These are phyloP conservation scores for Barnettozyma siamensis DNA, from an alignment of 805 yeast genomes.

Conservation along the genomic window DNA sequence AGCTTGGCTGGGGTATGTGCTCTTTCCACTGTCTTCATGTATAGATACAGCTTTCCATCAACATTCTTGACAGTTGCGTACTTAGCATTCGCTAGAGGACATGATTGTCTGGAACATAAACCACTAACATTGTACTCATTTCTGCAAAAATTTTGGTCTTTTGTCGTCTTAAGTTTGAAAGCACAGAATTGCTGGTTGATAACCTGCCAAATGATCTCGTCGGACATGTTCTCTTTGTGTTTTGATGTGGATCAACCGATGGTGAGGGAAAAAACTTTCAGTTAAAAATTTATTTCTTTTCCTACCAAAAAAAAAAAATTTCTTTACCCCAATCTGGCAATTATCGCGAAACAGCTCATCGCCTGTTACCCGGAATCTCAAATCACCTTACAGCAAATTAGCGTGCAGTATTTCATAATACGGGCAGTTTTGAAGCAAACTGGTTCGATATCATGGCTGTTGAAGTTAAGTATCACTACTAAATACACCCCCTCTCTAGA, in stretches of 20 bases:
- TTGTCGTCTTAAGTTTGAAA: slow-evolving; percentile 82
- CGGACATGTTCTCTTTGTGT: slow-evolving; percentile 24
- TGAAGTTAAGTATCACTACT: too few species aligned
- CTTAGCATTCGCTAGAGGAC: slow-evolving; percentile 92
- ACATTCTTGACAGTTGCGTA: slow-evolving; percentile 82
- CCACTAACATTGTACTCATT: slow-evolving; percentile 96
- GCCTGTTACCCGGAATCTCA: slow-evolving; percentile 2
- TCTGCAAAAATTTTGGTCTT: slow-evolving; percentile 88
- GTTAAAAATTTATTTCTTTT: not conserved
- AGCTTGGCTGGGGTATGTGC: slow-evolving; percentile 90
- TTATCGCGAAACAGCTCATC: slow-evolving; percentile 7
- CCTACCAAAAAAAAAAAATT: slow-evolving; percentile 2
- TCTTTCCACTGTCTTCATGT: slow-evolving; percentile 97
- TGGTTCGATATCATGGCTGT: too few species aligned
- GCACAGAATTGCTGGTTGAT: slow-evolving; percentile 95
- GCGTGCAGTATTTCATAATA: not conserved
- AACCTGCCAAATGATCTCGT: slow-evolving; percentile 90
- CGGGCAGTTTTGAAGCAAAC: too few species aligned
- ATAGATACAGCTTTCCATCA: slow-evolving; percentile 74
- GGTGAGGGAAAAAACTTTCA: not conserved
- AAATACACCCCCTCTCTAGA: too few species aligned
- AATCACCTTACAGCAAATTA: not conserved
- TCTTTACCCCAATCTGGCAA: not conserved
- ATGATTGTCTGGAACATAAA: slow-evolving; percentile 84
- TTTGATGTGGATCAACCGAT: not conserved